A percentile compares a stretch with the other conserved stretches of the same genome.
These are phyloP conservation scores for Trypanosoma mega DNA, from an alignment of 208 protist species.

Conservation along the genomic window DNA sequence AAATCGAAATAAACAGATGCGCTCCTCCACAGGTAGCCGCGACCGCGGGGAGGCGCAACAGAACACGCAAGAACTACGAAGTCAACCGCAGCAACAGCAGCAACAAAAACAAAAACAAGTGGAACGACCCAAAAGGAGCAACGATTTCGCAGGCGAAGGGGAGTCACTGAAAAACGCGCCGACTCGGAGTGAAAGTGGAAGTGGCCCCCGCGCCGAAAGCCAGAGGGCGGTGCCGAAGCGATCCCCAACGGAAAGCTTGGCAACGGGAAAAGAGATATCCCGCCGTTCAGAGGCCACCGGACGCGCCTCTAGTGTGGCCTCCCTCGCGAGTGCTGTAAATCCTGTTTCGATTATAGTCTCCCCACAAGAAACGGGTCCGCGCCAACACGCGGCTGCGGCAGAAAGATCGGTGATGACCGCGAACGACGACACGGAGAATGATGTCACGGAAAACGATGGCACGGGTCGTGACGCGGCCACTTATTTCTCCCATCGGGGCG, in stretches of 20 bases:
- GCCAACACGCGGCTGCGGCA: too few species aligned
- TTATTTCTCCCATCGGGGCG: too few species aligned
- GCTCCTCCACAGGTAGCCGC: slow-evolving; percentile 4
- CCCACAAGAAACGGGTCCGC: slow-evolving; percentile 3
- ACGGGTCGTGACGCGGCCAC: not conserved
- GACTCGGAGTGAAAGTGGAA: too few species aligned
- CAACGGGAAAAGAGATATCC: not conserved
- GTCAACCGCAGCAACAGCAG: not conserved
- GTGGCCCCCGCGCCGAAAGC: too few species aligned
- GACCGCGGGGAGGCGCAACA: not conserved
- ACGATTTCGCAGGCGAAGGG: too few species aligned
- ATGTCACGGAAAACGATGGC: not conserved
- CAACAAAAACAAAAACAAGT: not conserved
- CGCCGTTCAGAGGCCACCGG: not conserved
- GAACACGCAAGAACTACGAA: not conserved
- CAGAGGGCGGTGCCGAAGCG: too few species aligned
- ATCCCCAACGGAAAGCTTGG: not conserved
- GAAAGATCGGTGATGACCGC: not conserved
- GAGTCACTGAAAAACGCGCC: too few species aligned
- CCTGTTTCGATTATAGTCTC: slow-evolving; percentile 13
- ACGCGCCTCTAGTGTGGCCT: not conserved
- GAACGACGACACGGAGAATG: not conserved
- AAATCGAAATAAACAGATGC: slow-evolving; percentile 14
- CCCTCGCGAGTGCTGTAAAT: not conserved
- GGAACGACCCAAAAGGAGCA: too few species aligned